phyloP scores from a whole-genome alignment of 163 green algal genomes.

The Coccomyxa subellipsoidea region DNA sequence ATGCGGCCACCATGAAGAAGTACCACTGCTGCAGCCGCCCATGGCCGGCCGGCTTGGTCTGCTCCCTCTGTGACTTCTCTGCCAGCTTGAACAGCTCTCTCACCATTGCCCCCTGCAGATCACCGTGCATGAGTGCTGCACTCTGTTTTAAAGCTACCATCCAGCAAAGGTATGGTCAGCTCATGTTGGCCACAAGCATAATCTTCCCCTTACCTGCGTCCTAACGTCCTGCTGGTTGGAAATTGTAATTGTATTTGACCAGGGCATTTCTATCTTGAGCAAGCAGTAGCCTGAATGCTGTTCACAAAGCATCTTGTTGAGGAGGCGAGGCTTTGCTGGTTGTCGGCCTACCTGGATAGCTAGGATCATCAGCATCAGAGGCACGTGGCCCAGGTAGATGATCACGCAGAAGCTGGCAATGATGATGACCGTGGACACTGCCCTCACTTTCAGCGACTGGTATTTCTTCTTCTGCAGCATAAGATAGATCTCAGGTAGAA shows the following conservation, averaged over 20 bases:
- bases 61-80: constrained; percentile 53
- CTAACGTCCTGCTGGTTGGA: not conserved
- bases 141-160: not conserved
- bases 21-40: constrained; percentile 77
- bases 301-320: not conserved
- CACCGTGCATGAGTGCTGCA: not conserved
- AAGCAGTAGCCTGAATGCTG: not conserved
- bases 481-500: not conserved
- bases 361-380: constrained; percentile 74
- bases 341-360: constrained; percentile 60
- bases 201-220: not conserved
- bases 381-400: constrained; percentile 82
- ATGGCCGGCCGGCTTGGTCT: constrained; percentile 66
- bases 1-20: constrained; percentile 86
- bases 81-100: constrained; percentile 90
- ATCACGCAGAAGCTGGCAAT: constrained; percentile 71
- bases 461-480: constrained; percentile 12
- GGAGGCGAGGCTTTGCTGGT: too few species aligned
- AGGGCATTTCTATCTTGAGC: not conserved
- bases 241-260: not conserved
- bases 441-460: constrained; percentile 66
- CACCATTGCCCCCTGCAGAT: constrained; percentile 76
- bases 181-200: not conserved
- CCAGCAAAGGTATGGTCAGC: not conserved
- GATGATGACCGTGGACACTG: constrained; percentile 72